phyloP scores from a whole-genome alignment of 257 asterid genomes.

The Anisodus tanguticus region DNA sequence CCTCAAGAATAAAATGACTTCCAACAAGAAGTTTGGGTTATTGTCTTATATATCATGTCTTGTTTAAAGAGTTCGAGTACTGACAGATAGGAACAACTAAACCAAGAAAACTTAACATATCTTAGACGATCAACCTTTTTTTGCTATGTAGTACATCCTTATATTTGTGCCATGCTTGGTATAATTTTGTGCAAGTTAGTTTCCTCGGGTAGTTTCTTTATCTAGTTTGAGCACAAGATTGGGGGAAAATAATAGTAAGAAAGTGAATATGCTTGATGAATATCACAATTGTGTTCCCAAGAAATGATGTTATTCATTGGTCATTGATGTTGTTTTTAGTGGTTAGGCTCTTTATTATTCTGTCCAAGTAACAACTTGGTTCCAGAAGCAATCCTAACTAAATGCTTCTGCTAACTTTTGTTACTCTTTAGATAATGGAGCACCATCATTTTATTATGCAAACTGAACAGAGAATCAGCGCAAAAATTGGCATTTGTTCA shows the following conservation, averaged over 20 bases:
- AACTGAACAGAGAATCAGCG: not conserved
- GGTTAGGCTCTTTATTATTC: not conserved
- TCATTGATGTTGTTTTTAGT: not conserved
- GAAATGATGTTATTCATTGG: not conserved
- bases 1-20: not conserved
- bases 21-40: not conserved
- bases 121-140: slow-evolving; percentile 3
- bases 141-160: not conserved
- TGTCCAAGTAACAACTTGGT: not conserved
- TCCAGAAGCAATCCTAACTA: not conserved
- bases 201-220: slow-evolving; percentile 3
- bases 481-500: not conserved
- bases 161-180: not conserved
- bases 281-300: not conserved
- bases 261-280: not conserved
- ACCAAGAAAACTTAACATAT: not conserved
- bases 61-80: not conserved
- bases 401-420: not conserved
- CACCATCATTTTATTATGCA: not conserved
- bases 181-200: not conserved
- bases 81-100: not conserved
- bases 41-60: not conserved
- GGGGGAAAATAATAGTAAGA: not conserved
- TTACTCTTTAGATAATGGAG: not conserved
- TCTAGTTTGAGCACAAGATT: slow-evolving; percentile 15